These are phyloP conservation scores for Venustampulla echinocandica DNA, from an alignment of 495 filamentous ascomycete species.

Conservation along the genomic window DNA sequence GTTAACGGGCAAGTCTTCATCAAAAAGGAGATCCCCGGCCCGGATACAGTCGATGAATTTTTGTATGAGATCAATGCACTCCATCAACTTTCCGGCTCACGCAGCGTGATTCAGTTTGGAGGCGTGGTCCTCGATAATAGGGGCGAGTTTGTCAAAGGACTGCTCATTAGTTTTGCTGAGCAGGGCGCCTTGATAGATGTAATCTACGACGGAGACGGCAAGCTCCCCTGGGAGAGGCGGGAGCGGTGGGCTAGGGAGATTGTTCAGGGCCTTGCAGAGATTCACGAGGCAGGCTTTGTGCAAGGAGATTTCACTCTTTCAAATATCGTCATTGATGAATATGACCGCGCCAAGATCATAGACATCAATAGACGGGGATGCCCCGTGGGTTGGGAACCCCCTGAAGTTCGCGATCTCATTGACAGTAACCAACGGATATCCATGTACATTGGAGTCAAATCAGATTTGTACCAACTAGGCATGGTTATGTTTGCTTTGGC, in stretches of 20 bases:
- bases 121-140: slow-evolving; percentile 82
- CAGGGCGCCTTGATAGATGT: slow-evolving; percentile 87
- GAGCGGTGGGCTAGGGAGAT: slow-evolving; percentile 93
- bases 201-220: slow-evolving; percentile 57
- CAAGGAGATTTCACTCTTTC: slow-evolving; percentile 96
- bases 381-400: slow-evolving; percentile 95
- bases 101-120: slow-evolving; percentile 78
- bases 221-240: slow-evolving; percentile 63
- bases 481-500: slow-evolving; percentile 97
- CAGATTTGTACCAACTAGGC: slow-evolving; percentile 87
- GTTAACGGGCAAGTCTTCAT: slow-evolving; percentile 63
- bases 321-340: slow-evolving; percentile 85
- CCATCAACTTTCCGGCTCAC: slow-evolving; percentile 59
- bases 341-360: slow-evolving; percentile 89
- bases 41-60: slow-evolving; percentile 94
- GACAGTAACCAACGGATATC: slow-evolving; percentile 86
- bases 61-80: slow-evolving; percentile 96
- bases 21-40: slow-evolving; percentile 97
- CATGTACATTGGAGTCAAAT: slow-evolving; percentile 98
- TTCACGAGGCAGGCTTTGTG: slow-evolving; percentile 94
- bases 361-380: slow-evolving; percentile 96
- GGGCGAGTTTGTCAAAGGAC: slow-evolving; percentile 68
- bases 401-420: slow-evolving; percentile 80
- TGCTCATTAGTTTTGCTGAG: slow-evolving; percentile 84
- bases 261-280: slow-evolving; percentile 79